Percentiles rank a stretch among this genome's conserved stretches.
phyloP scores from a whole-genome alignment of 1,284 basidiomycete genomes.

The Phlebopus sp. region DNA sequence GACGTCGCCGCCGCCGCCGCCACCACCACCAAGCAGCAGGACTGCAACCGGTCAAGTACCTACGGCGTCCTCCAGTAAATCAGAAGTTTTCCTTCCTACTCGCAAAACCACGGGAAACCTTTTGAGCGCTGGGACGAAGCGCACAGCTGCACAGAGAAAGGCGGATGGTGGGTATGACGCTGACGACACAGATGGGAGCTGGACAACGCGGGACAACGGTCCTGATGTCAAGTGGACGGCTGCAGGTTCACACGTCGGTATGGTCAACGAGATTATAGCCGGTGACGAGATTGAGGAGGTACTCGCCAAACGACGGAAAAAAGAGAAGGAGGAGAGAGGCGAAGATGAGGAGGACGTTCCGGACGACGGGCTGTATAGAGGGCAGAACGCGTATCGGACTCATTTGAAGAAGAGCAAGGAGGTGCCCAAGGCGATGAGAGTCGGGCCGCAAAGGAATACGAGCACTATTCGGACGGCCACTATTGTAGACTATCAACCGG shows the following conservation, averaged over 20 bases:
- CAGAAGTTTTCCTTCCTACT: conserved; percentile 72
- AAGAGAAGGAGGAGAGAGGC: conserved; percentile 48
- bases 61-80: conserved; percentile 45
- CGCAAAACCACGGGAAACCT: conserved; percentile 67
- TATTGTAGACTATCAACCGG: conserved; percentile 96
- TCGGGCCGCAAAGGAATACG: conserved; percentile 80
- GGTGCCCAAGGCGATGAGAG: conserved; percentile 84
- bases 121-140: conserved; percentile 83
- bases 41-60: conserved; percentile 14
- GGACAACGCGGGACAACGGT: conserved; percentile 40
- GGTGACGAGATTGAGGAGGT: conserved; percentile 78
- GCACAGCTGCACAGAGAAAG: conserved; percentile 60
- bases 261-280: conserved; percentile 69
- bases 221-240: conserved; percentile 80
- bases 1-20: conserved; percentile 30
- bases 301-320: conserved; percentile 59
- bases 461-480: conserved; percentile 94
- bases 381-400: conserved; percentile 77
- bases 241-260: conserved; percentile 63
- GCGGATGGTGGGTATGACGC: conserved; percentile 41
- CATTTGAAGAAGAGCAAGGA: conserved; percentile 83
- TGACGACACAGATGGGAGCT: conserved; percentile 21
- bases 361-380: conserved; percentile 89
- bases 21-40: conserved; percentile 3
- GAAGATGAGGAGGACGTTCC: conserved; percentile 61